A percentile compares a stretch with the other conserved stretches of the same genome.
phyloP scores from a whole-genome alignment of 306 rosid genomes.

The Ochetophila trinervis region DNA sequence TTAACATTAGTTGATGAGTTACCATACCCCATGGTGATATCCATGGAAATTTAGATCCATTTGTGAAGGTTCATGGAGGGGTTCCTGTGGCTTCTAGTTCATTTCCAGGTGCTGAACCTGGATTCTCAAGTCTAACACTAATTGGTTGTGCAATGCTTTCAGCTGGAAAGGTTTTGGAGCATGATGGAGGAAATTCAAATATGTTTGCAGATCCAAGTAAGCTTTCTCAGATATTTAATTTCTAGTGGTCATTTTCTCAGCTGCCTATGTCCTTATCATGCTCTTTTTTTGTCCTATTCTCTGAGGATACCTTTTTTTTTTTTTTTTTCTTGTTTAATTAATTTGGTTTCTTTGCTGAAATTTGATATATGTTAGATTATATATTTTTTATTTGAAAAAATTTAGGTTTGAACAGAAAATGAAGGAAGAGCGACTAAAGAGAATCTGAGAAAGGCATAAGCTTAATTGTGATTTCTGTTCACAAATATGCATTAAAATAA shows the following conservation, averaged over 20 bases:
- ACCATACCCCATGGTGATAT: conserved; percentile 12
- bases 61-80: conserved; percentile 63
- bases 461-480: no score
- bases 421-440: no score
- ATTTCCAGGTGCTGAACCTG: conserved; percentile 45
- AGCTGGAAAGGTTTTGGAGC: conserved; percentile 47
- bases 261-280: no score
- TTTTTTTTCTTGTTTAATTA: neutral
- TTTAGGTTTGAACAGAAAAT: no score
- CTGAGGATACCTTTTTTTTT: no score
- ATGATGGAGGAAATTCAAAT: conserved; percentile 57
- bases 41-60: conserved; percentile 48
- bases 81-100: conserved; percentile 43
- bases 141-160: conserved; percentile 39
- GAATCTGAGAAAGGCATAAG: no score
- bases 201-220: conserved; percentile 50
- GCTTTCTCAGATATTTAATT: conserved; percentile 48
- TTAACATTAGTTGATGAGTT: no score
- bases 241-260: no score
- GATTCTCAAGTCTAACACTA: conserved; percentile 48
- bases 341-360: neutral
- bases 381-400: no score
- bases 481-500: no score
- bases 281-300: neutral
- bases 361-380: neutral